These are phyloP conservation scores for Kluyveromyces starmeri DNA, from an alignment of 805 yeast genomes.

Conservation along the genomic window DNA sequence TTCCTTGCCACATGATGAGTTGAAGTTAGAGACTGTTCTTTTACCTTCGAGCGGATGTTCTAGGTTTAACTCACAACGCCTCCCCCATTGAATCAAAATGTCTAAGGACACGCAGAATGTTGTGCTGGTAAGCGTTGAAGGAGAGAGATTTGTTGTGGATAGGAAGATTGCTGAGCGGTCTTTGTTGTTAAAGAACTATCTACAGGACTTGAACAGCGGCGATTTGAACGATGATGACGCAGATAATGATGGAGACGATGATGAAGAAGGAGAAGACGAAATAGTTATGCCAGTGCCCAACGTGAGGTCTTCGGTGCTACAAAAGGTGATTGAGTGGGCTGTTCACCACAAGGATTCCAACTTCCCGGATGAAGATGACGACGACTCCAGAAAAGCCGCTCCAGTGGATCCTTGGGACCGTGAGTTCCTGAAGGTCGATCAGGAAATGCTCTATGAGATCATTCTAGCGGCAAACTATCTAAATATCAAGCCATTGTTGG, in stretches of 20 bases:
- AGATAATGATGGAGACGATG: slow-evolving; percentile 31
- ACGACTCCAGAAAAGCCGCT: slow-evolving; percentile 76
- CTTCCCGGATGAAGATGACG: slow-evolving; percentile 74
- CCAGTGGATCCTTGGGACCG: slow-evolving; percentile 96
- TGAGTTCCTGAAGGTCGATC: slow-evolving; percentile 88
- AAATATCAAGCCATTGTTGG: slow-evolving; percentile 64
- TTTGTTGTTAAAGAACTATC: slow-evolving; percentile 74
- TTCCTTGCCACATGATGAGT: too few species aligned
- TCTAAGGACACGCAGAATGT: slow-evolving; percentile 25
- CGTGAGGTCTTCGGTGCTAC: slow-evolving; percentile 77
- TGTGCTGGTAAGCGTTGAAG: slow-evolving; percentile 67
- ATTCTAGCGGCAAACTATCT: slow-evolving; percentile 74
- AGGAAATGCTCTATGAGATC: slow-evolving; percentile 76
- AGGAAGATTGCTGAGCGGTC: slow-evolving; percentile 81
- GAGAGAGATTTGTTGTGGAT: slow-evolving; percentile 69
- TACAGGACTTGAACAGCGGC: slow-evolving; percentile 55
- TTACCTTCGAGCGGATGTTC: too few species aligned
- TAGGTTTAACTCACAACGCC: too few species aligned
- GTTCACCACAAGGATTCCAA: slow-evolving; percentile 81
- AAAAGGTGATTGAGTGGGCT: slow-evolving; percentile 93
- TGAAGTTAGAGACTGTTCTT: too few species aligned
- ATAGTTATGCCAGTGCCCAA: slow-evolving; percentile 84
- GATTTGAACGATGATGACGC: slow-evolving; percentile 52
- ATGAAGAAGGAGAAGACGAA: slow-evolving; percentile 55
- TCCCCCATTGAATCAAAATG: too few species aligned